These are phyloP conservation scores for Termitomyces titanicus DNA, from an alignment of 768 basidiomycete species.

Conservation along the genomic window DNA sequence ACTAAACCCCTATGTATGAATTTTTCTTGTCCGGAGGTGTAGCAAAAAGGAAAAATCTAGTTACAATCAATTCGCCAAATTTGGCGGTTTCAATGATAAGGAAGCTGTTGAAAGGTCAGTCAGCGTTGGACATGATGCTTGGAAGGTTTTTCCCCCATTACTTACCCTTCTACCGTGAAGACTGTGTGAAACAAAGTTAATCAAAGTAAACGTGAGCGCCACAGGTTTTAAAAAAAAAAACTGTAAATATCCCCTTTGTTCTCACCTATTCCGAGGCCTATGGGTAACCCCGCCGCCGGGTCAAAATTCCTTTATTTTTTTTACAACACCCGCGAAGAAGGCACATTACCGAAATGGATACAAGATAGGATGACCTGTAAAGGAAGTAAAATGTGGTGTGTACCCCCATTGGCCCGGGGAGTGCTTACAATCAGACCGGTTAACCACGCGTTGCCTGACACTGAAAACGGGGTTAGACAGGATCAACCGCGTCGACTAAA, in stretches of 20 bases:
- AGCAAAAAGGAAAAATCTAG: too few species aligned
- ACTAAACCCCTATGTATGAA: slow-evolving; percentile 20
- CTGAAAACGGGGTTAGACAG: too few species aligned
- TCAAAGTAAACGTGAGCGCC: slow-evolving; percentile 6
- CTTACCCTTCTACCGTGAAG: slow-evolving; percentile 43
- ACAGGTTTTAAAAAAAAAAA: too few species aligned
- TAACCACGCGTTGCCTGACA: slow-evolving; percentile 39
- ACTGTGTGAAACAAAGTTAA: too few species aligned
- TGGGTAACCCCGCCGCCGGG: background rate
- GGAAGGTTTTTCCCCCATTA: too few species aligned
- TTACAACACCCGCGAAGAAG: too few species aligned
- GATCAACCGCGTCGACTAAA: background rate
- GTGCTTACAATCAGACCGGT: slow-evolving; percentile 40
- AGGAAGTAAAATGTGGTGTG: too few species aligned
- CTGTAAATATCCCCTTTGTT: background rate
- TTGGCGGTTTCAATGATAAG: slow-evolving; percentile 27
- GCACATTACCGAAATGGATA: slow-evolving; percentile 45
- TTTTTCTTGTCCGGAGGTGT: background rate
- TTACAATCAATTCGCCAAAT: slow-evolving; percentile 35
- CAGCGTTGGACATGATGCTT: too few species aligned
- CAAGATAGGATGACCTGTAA: slow-evolving; percentile 36
- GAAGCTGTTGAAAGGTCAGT: too few species aligned
- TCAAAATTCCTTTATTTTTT: too few species aligned
- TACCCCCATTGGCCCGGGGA: too few species aligned
- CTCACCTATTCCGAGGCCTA: slow-evolving; percentile 39